These are phyloP conservation scores for Arabis hirsuta DNA, from an alignment of 345 rosid genomes.

Conservation along the genomic window DNA sequence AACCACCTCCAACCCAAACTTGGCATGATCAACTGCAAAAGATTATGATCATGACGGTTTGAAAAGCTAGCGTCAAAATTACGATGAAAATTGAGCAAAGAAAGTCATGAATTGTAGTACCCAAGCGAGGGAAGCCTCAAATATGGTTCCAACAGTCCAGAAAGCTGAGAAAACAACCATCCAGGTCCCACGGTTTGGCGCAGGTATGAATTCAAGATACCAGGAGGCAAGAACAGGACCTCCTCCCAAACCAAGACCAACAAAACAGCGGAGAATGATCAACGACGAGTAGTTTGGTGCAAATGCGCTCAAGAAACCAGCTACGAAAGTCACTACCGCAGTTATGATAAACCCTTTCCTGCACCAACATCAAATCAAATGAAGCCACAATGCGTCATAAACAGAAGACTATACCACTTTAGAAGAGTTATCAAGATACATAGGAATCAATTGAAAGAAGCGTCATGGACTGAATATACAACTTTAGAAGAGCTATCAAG, in stretches of 20 bases:
- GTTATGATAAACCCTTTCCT: conserved; percentile 92
- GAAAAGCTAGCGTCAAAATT: conserved; percentile 18
- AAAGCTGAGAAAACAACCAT: conserved; percentile 86
- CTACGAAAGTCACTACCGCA: conserved; percentile 69
- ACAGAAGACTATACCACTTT: too few species aligned
- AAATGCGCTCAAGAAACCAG: conserved; percentile 84
- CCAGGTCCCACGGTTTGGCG: conserved; percentile 90
- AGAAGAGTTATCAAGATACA: background rate
- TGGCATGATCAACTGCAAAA: conserved; percentile 86
- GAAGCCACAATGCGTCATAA: conserved; percentile 5
- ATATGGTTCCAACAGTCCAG: conserved; percentile 85
- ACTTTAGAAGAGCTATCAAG: background rate
- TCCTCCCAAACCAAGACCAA: conserved; percentile 94
- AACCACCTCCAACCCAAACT: conserved; percentile 91
- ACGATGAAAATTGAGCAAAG: conserved; percentile 14
- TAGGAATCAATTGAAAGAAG: conserved; percentile 22
- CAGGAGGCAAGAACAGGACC: conserved; percentile 90
- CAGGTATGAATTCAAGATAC: conserved; percentile 92
- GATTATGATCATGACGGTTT: conserved; percentile 1
- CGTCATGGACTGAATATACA: conserved; percentile 7
- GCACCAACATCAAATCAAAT: conserved; percentile 22
- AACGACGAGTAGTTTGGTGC: conserved; percentile 67
- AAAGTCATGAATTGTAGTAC: conserved; percentile 51
- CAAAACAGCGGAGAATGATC: conserved; percentile 68
- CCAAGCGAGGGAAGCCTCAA: conserved; percentile 92